Evolutionary conservation across 2,329 filamentous ascomycete species (phyloP), one percentile per base, ranked within the genome.

Genomic region (Cadophora gregata): DNA sequence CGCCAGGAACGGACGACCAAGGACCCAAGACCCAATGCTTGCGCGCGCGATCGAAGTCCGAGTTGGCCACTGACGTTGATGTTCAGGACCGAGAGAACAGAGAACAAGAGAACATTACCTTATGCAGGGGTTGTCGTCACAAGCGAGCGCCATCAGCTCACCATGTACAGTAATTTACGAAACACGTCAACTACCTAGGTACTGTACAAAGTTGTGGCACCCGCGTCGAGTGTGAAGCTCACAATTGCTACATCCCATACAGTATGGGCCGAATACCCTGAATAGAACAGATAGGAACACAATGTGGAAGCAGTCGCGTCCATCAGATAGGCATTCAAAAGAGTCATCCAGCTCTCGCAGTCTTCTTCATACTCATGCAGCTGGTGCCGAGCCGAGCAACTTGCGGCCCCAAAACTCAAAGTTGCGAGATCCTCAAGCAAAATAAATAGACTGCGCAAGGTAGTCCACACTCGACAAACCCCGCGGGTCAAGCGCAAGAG

Each of bases 21-120:
- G n/a, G n/a, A n/a, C n/a, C n/a, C n/a, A 12, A 10, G 38, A 42
- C 19, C 4, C 38, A 21, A 42, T 42, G 16, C 42, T 36, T 51
- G 45, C 47, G 60, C 60, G 61, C 61, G 61, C 59, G 55, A 38
- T 25, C 21, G 19, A 31, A 58, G 33, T 38, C 21, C 29, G n/a
- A 36, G 55, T 8, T 29, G 27, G 27, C 53, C n/a, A 36, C 53
- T 9, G 31, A 25, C 21, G 31, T 36, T 24, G 10, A 21, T 21
- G 25, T 56, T n/a, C n/a, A n/a, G n/a, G n/a, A n/a, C n/a, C n/a
- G n/a, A n/a, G n/a, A n/a, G n/a, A n/a, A n/a, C n/a, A n/a, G n/a
- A n/a, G n/a, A n/a, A n/a, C n/a, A n/a, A n/a, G n/a, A n/a, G n/a
- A n/a, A n/a, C n/a, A n/a, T n/a, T n/a, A n/a, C n/a, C n/a, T n/a